Evolutionary conservation across 1,284 basidiomycete genomes (phyloP), one percentile per base, ranked within the genome.

Genomic region (Pseudomicrostroma phylloplanum): DNA sequence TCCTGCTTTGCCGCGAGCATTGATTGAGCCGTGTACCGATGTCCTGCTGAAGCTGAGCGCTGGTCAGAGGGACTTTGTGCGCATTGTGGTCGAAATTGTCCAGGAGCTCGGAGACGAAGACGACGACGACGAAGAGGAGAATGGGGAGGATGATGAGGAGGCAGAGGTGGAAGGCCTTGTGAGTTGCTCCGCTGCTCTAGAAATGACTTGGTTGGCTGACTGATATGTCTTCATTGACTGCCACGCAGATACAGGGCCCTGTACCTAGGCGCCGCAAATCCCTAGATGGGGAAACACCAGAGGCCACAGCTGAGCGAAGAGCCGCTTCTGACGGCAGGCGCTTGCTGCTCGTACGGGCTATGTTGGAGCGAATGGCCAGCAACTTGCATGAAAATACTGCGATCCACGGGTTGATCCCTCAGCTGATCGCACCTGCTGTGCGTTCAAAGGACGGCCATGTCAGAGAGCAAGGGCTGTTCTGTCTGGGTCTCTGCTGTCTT

Each of bases 321-420:
- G 66, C 73, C 0, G 70, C 66, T 12, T 56, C 74, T 48, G 74
- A 76, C 57, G 67, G 69, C 19, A 68, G 74, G 8, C 72, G 73
- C 7, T 63, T 78, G 51, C 61, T 68, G n/a, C 84, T 98, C 30
- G 92, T 91, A 66, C 91, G 89, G 54, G 89, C 88, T 0, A 88
- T 97, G 84, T 83, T 97, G 6, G 92, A 97, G 81, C 86, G 92
- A 17, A 90, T 74, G 23, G 63, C 70, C 2, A 70, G 73, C 17
- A 63, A 86, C 0, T 87, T 97, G 65, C 90, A 94, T 76, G 92
- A 96, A 71, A 94, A 97, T 80, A 91, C 91, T 1, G 92, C 90
- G 0, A 83, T 97, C 55, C 89, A 94, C 74, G 94, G 94, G 40
- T 85, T 97, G 42, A 82, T 97, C 1, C 86, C 87, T 1, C 91